Base-by-base conservation (phyloP, 805 yeast species). In the Priceomyces haplophilus region DNA sequence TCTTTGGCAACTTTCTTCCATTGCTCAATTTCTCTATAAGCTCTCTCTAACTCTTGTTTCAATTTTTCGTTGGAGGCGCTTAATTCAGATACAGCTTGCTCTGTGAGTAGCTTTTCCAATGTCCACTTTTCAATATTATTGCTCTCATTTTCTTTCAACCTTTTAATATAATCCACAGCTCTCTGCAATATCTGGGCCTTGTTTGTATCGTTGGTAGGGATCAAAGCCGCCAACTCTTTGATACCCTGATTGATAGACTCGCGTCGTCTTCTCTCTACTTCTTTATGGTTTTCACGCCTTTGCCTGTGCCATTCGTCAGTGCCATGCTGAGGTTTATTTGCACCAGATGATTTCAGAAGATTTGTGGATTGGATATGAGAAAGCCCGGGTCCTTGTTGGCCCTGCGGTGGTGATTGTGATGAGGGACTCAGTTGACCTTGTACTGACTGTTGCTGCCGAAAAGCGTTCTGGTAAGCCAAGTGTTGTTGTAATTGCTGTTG, bases 111-210 rank as follows among this genome's bases (percentile, higher is more conserved):
- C 68, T 91, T 91, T 64, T 91, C 97, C 57, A 91, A 74, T 4
- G 97, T 90, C 88, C 95, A 88, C 69, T 93, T 91, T 65, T 91
- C 97, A 55, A 88, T 83, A 59, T 87, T 86, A 55, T 85, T 82
- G 64, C 80, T 83, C 65, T 90, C 97, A 55, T 87, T 88, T 55
- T 88, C 96, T 65, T 89, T 87, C 59, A 93, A 76, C 65, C 90
- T 79, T 64, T 84, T 82, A 61, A 93, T 93, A 58, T 85, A 88
- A 59, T 90, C 97, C 25, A 88, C 91, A 3, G 96, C 96, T 46
- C 91, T 77, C 56, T 81, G 82, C 52, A 93, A 73, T 46, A 91
- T 87, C 61, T 88, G 91, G 13, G 97, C 85, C 72, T 93, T 93
- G 65, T 91, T 91, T 43, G 87, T 79, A 58, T 88, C 96, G 38